Percentiles rank a stretch among this genome's conserved stretches.
Conservation (phyloP, 208 protist species). For the Leishmania amazonensis region DNA sequence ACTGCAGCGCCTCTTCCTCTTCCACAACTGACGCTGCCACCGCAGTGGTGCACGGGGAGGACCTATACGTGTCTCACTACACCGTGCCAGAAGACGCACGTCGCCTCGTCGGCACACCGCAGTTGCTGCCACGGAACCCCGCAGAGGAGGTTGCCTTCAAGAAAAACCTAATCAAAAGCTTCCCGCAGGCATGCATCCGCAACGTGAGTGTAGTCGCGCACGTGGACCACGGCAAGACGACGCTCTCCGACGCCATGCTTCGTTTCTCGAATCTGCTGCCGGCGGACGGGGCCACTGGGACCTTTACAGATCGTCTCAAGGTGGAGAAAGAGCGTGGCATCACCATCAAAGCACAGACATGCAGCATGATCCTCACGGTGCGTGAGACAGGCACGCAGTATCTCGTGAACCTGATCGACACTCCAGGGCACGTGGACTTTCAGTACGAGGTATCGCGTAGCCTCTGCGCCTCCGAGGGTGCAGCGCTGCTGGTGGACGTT, state of each 20-base stretch:
- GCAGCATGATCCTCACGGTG: conserved; percentile 77
- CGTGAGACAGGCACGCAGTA: conserved; percentile 42
- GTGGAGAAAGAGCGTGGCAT: conserved; percentile 97
- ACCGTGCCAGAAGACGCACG: conserved; percentile 35
- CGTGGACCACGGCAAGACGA: conserved; percentile 95
- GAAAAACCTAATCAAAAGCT: conserved; percentile 45
- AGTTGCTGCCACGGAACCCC: conserved; percentile 33
- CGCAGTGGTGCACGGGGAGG: conserved; percentile 12
- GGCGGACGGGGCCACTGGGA: conserved; percentile 58
- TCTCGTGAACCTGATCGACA: conserved; percentile 98
- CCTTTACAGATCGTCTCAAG: conserved; percentile 93
- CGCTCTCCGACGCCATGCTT: conserved; percentile 90
- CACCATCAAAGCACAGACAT: conserved; percentile 96
- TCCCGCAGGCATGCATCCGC: conserved; percentile 71
- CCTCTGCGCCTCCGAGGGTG: conserved; percentile 92
- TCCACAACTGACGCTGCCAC: neutral
- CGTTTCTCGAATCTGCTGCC: conserved; percentile 78
- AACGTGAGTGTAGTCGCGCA: conserved; percentile 93
- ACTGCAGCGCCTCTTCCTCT: conserved; percentile 1
- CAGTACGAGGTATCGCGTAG: conserved; percentile 97
- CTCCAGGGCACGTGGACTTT: conserved; percentile 98
- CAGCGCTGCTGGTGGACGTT: conserved; percentile 93
- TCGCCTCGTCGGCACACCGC: conserved; percentile 31
- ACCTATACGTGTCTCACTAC: conserved; percentile 38
- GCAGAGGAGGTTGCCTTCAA: conserved; percentile 45